Conservation (phyloP, 768 basidiomycete genomes). For the Coprinopsis strossmayeri region DNA sequence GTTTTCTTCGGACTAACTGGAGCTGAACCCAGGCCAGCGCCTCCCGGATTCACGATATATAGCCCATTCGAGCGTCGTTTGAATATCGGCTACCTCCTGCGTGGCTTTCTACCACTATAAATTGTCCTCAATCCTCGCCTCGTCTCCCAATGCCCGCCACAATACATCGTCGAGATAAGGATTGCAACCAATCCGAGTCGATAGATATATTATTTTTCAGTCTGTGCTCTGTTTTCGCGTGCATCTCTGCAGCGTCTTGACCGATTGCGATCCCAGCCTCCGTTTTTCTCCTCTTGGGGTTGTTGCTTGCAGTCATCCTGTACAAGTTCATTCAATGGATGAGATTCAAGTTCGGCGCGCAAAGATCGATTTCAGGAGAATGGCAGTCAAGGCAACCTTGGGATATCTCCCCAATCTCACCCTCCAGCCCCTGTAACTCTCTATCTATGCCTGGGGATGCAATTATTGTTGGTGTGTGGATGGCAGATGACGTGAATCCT, state of each 20-base stretch:
- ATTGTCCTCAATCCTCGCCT: no score
- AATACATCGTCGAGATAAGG: neutral
- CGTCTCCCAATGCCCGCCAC: neutral
- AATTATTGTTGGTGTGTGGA: slow-evolving; percentile 9
- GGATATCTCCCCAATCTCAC: neutral
- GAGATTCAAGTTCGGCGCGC: neutral
- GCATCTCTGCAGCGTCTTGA: neutral
- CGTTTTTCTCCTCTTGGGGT: neutral
- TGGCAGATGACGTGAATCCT: slow-evolving; percentile 10
- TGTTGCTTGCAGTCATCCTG: neutral
- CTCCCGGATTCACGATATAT: no score
- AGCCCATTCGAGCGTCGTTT: no score
- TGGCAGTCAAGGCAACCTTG: neutral
- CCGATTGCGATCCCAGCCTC: neutral
- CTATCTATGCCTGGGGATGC: neutral
- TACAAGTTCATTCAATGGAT: neutral
- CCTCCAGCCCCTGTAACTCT: neutral
- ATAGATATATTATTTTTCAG: neutral
- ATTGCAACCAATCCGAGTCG: neutral
- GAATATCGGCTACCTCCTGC: neutral
- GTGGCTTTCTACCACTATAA: neutral
- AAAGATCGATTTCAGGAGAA: no score
- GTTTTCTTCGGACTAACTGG: no score
- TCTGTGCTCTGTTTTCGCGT: neutral
- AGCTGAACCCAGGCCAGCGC: no score